Evolutionary conservation across 345 rosid species (phyloP).

Genomic region (Turnera subulata): DNA sequence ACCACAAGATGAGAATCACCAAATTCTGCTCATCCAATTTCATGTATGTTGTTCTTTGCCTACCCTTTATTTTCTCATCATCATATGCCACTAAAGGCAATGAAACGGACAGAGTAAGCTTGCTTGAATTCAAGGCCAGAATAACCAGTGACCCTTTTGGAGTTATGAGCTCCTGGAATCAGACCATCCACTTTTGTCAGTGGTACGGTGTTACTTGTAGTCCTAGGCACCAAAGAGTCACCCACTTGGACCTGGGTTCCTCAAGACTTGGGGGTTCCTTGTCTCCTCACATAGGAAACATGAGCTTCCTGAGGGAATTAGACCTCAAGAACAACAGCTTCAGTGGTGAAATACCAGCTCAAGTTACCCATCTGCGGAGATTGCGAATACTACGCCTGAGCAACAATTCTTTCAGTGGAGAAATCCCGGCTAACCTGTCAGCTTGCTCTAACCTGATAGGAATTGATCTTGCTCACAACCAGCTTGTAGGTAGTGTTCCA

Average conservation of each 20-base stretch:
- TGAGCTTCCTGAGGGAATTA: conserved; percentile 6
- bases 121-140: conserved; percentile 9
- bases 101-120: conserved; percentile 2
- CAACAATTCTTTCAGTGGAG: too few relatives aligned
- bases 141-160: not conserved
- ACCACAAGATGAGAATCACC: too few relatives aligned
- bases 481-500: conserved; percentile 1
- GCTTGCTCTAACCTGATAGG: conserved; percentile 4
- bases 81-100: not conserved
- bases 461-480: conserved; percentile 4
- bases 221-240: conserved; percentile 6
- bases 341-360: conserved; percentile 7
- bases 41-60: not conserved
- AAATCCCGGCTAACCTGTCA: conserved; percentile 10
- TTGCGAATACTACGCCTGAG: conserved; percentile 1
- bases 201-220: conserved; percentile 10
- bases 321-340: conserved; percentile 6
- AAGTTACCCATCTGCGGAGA: conserved; percentile 6
- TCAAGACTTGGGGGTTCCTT: not conserved
- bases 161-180: conserved; percentile 3
- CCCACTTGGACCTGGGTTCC: not conserved
- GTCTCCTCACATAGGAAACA: conserved; percentile 4
- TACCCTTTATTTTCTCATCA: not conserved
- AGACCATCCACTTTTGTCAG: not conserved
- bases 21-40: too few relatives aligned